Base-by-base conservation (phyloP, 176 grass and related monocot genomes). In the Dendrocalamus sinicus region DNA sequence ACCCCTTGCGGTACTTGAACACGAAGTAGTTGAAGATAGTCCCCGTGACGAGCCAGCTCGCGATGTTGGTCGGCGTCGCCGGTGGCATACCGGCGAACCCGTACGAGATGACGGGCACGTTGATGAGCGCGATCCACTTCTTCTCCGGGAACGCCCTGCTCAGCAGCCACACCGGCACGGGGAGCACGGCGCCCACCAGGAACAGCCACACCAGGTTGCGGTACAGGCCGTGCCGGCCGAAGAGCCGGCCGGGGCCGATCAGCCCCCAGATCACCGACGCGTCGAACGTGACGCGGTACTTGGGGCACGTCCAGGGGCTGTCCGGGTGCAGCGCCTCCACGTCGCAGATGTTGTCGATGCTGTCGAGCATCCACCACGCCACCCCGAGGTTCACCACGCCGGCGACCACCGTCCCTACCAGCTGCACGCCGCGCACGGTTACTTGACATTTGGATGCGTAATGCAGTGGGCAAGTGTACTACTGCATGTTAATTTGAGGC, bases 291-390 rank as follows among this genome's bases (percentile, higher is more conserved):
- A 95, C 93, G 4, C 96, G 86, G 81, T 98, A 98, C 73, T 98
- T 98, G n/a, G 96, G 96, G 87, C 96, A 98, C 32, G 96, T 98
- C 96, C 96, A 98, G 1, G 96, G 96, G 86, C 96, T 98, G 74
- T 98, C 90, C 15, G 96, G 90, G 82, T 92, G 93, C 69, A 94
- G 87, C 47, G 92, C 86, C 46, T 98, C 93, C 14, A 94, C 90
- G 81, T 98, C 93, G 63, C 96, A 98, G 87, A 98, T 96, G 88
- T 96, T 98, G 14, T 94, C 96, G 55, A 98, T 94, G 86, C 78
- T 94, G 22, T 92, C 93, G 50, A 98, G 91, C 96, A 98, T 98
- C 96, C 96, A 98, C 93, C 96, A 98, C 17, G 96, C 91, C 65
- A 98, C 93, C 10, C 93, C 88, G 37, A 98, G 93, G 90, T 98